phyloP scores from a whole-genome alignment of 768 basidiomycete species.

The Cantharellus cinnabarinus region DNA sequence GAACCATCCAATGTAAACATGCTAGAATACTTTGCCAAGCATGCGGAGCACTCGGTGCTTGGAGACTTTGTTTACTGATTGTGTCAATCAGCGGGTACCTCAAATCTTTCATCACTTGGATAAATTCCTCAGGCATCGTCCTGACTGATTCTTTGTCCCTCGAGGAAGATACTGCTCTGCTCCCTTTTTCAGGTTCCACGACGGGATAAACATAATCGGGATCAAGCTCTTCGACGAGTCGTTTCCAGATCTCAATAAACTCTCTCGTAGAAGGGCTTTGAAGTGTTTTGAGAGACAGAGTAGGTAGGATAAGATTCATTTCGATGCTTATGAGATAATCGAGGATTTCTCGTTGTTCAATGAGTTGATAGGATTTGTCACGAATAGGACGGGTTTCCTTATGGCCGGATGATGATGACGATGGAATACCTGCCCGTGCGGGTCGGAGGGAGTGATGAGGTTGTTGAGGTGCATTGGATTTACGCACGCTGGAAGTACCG shows the following conservation, averaged over 20 bases:
- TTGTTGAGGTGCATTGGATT: too few relatives aligned
- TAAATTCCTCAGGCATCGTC: slow-evolving; percentile 40
- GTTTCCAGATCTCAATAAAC: slow-evolving; percentile 67
- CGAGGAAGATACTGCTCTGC: slow-evolving; percentile 24
- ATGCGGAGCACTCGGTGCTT: slow-evolving; percentile 73
- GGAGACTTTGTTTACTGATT: slow-evolving; percentile 71
- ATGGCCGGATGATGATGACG: too few relatives aligned
- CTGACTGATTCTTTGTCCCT: too few relatives aligned
- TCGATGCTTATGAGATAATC: slow-evolving; percentile 35
- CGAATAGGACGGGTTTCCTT: slow-evolving; percentile 41
- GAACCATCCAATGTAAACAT: slow-evolving; percentile 81
- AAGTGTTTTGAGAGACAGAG: slow-evolving; percentile 44
- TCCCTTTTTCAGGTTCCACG: slow-evolving; percentile 19
- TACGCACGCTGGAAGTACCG: too few relatives aligned
- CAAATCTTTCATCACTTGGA: slow-evolving; percentile 49
- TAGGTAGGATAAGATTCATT: slow-evolving; percentile 15
- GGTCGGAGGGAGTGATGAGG: too few relatives aligned
- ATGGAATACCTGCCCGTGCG: too few relatives aligned
- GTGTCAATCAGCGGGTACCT: slow-evolving; percentile 64
- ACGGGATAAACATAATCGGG: slow-evolving; percentile 36
- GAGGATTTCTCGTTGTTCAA: slow-evolving; percentile 60
- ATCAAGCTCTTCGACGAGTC: slow-evolving; percentile 52
- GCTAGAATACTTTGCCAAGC: slow-evolving; percentile 84
- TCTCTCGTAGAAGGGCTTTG: slow-evolving; percentile 69
- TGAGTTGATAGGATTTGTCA: slow-evolving; percentile 48